Base-by-base conservation (phyloP, 306 rosid species). In the Dalbergia cochinchinensis region DNA sequence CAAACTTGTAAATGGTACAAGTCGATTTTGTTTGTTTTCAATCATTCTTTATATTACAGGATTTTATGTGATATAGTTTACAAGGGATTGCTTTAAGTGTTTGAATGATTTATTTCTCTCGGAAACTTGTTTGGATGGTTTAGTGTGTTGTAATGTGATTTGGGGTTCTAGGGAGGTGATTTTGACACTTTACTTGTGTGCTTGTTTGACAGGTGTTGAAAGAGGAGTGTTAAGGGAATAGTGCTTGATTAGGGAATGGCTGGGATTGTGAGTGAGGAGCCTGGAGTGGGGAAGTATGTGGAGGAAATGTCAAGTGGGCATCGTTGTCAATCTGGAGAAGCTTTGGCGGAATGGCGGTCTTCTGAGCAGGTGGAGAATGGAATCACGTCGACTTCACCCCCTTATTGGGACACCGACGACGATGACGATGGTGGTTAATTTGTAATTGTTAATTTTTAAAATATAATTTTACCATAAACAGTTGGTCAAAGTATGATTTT, bases 301-400 rank as follows among this genome's bases (percentile, higher is more conserved):
- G 99, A 96, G 78, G 96, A 90, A 78, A 80, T 74, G 84, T 87
- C 92, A 65, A 89, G 90, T 85, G 98, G 91, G 83, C 96, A 86
- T 63, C 92, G 84, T 57, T 87, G 92, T 83, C 97, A 89, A 73
- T 90, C 97, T 69, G 98, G 96, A 51, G 99, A 96, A 85, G 94
- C 94, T 53, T 86, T 96, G 90, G 96, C 97, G 0, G 97, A 96
- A 85, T 96, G 99, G 98, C 89, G 97, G 77, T 96, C 96, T 78
- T 91, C 96, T 15, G 99, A 96, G 87, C 99, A 96, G 88, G 97
- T 96, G 91, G 99, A 96, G 86, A 93, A 93, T 86, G 99, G 96
- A 81, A 90, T 76, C 18, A 83, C 98, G 6, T 96, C 97, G 5
- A 93, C 98, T 74, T 93, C 99, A 12, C 99, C 99, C 11, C 94